Evolutionary conservation across 768 basidiomycete species (phyloP), one percentile per base, ranked within the genome.

Genomic region (Russula sp.): DNA sequence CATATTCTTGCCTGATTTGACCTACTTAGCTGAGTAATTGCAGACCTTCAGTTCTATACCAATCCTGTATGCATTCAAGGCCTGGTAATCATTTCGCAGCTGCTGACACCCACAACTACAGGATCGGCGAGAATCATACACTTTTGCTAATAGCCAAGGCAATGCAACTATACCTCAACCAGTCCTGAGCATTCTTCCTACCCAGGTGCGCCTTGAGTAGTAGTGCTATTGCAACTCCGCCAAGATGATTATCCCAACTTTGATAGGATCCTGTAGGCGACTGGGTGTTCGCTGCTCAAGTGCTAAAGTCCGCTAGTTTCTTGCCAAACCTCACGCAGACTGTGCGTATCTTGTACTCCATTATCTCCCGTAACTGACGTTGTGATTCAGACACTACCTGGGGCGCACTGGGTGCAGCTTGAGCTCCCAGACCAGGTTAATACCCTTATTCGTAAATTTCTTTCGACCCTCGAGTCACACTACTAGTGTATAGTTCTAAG

Each of bases 391-490:
- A 73, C 76, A 3, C 72, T 87, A 59, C 69, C 73, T 7, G 82
- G 82, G 0, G 79, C 83, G 8, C 88, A 89, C 70, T 89, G 88
- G 87, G 75, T 80, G 16, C 88, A 88, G 44, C 73, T 89, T n/a
- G 88, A 89, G 71, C 70, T 78, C 64, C 82, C 86, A 0, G 59
- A 72, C 1, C 71, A 73, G 47, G 81, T 85, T 69, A 89, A 89
- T 66, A 50, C 62, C 0, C 71, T 79, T 44, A 73, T 86, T 61
- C 75, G 76, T 10, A 68, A 76, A 27, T 89, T 87, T 84, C 74
- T 89, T 53, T 65, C 69, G 4, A 53, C 60, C 31, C 49, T 65
- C 51, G n/a, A 7, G 20, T 39, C 49, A 35, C 18, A 20, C 6
- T 34, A 6, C 22, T 27, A 27, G 27, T 27, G 27, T 27, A 27